Base-by-base conservation (phyloP, 148 eudicot genomes). In the Camellia lanceoleosa region DNA sequence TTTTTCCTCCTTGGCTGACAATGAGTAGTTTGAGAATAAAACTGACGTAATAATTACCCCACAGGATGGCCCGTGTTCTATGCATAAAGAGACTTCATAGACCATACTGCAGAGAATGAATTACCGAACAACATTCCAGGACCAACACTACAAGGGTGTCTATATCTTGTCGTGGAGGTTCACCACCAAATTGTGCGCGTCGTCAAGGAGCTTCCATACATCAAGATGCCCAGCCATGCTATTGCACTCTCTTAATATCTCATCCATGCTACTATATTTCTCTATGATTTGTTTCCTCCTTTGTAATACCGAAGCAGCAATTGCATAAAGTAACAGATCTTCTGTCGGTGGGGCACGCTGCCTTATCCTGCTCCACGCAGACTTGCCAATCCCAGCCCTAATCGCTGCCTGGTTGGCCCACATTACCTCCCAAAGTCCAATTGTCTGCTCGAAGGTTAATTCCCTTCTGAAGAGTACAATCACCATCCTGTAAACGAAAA, bases 381-480 rank as follows among this genome's bases (percentile, higher is more conserved):
- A 92, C 78, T 93, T 96, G 41, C 97, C 97, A 0, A 96, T 81
- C 63, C 98, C 97, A 7, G 95, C 98, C 82, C 97, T 84, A 67
- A 92, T 88, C 10, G 99, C 99, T 4, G 97, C 95, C 85, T 93
- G 95, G 85, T 96, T 98, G 0, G 99, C 97, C 99, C 99, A 96
- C 97, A 96, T 91, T 16, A 96, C 98, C 80, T 96, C 99, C 99
- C 99, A 96, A 19, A 96, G 90, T 58, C 99, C 93, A 44, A 93
- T 80, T 20, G 98, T 92, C 88, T 96, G 98, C 84, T 96, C 98
- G 60, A 91, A 96, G 20, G 87, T 89, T 18, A 96, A 82, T 80
- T 96, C 99, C 83, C 99, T 83, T 78, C 99, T 89, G 78, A 96
- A 96, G 55, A 96, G 86, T 59, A 96, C 99, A 66, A 96, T 97